Evolutionary conservation across 164 flowering plant genomes (phyloP).

Genomic region (Vitis rupestris): DNA sequence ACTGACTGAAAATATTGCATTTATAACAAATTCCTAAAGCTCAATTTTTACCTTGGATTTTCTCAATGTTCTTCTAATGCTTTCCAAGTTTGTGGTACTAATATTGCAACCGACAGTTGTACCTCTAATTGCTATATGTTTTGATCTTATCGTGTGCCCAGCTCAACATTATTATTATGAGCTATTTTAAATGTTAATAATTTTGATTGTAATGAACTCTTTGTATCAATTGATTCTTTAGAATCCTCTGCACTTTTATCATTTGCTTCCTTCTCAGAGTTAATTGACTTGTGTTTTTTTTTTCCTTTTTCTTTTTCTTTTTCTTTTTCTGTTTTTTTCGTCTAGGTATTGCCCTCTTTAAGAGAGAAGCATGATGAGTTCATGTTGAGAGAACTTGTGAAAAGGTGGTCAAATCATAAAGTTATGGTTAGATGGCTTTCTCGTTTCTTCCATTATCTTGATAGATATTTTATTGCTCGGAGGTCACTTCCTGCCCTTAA

Average conservation of each 20-base stretch:
- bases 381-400: slow-evolving; percentile 91
- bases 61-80: too few species aligned
- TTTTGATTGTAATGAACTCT: too few species aligned
- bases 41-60: too few species aligned
- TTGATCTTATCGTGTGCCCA: too few species aligned
- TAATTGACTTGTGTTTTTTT: slow-evolving; percentile 1
- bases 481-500: slow-evolving; percentile 82
- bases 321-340: not conserved
- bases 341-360: slow-evolving; percentile 82
- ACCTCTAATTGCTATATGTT: too few species aligned
- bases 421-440: slow-evolving; percentile 97
- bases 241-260: not conserved
- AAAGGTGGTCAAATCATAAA: slow-evolving; percentile 94
- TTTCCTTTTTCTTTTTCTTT: not conserved
- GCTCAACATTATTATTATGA: too few species aligned
- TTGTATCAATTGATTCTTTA: too few species aligned
- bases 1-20: too few species aligned
- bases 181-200: too few species aligned
- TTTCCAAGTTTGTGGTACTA: too few species aligned
- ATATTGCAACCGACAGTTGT: too few species aligned
- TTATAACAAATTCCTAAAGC: too few species aligned
- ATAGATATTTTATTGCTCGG: slow-evolving; percentile 85
- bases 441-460: slow-evolving; percentile 87
- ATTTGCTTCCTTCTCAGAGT: not conserved
- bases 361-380: slow-evolving; percentile 94